phyloP scores from a whole-genome alignment of 441 rosid genomes.

The Pelargonium fulgidum region DNA sequence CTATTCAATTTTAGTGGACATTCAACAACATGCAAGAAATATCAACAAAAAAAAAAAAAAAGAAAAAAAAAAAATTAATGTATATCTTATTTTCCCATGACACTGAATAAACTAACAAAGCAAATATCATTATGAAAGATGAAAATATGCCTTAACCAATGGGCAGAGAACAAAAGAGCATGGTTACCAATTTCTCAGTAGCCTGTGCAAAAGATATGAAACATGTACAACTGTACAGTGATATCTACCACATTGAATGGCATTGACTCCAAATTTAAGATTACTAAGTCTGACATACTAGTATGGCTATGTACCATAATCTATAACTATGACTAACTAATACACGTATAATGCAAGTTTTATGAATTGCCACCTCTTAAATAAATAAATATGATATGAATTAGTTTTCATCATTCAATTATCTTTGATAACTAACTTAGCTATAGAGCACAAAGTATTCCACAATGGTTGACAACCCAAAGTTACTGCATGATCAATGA shows the following conservation, averaged over 20 bases:
- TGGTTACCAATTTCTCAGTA: slow-evolving; percentile 2
- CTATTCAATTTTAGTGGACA: not conserved
- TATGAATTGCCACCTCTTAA: too few species aligned
- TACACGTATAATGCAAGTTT: not conserved
- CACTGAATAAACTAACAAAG: not conserved
- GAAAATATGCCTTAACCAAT: not conserved
- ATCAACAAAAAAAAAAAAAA: not conserved
- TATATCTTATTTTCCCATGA: not conserved
- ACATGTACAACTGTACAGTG: not conserved
- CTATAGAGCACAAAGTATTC: not conserved
- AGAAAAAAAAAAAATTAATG: too few species aligned
- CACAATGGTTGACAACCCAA: not conserved
- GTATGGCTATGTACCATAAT: not conserved
- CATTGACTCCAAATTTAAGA: not conserved
- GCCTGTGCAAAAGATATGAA: not conserved
- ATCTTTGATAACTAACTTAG: not conserved
- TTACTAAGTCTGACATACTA: not conserved
- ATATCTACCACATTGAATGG: not conserved
- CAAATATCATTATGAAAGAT: slow-evolving; percentile 1
- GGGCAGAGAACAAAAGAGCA: not conserved
- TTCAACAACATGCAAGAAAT: not conserved
- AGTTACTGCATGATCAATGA: not conserved
- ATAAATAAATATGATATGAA: not conserved
- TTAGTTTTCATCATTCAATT: not conserved
- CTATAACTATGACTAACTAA: not conserved